Percentiles rank a stretch among this genome's conserved stretches.
These are phyloP conservation scores for Xylariaceae sp. DNA, from an alignment of 2,329 filamentous ascomycete species.

Conservation along the genomic window DNA sequence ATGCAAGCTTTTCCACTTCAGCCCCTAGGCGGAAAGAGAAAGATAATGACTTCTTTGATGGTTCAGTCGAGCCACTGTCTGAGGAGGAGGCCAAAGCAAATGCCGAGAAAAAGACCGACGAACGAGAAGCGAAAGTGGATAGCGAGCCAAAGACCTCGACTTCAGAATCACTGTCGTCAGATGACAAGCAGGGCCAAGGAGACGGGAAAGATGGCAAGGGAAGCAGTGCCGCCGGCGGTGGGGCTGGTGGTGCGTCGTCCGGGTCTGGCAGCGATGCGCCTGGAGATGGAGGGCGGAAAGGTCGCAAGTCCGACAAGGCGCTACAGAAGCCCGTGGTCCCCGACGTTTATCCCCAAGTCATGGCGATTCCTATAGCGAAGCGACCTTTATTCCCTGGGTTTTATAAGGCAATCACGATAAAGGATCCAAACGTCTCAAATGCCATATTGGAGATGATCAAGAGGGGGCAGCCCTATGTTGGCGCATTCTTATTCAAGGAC, in stretches of 20 bases:
- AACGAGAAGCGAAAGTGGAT: conserved; percentile 49
- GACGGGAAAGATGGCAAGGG: conserved; percentile 57
- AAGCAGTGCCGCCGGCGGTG: conserved; percentile 60
- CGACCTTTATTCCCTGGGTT: conserved; percentile 95
- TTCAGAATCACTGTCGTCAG: conserved; percentile 47
- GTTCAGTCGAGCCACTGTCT: conserved; percentile 51
- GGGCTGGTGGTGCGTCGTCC: conserved; percentile 55
- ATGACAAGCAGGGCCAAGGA: conserved; percentile 47
- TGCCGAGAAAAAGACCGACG: conserved; percentile 49
- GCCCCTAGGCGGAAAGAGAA: conserved; percentile 44
- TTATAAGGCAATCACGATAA: conserved; percentile 97
- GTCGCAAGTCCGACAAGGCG: conserved; percentile 74
- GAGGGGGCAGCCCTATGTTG: conserved; percentile 94
- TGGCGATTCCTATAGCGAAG: conserved; percentile 94
- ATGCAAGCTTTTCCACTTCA: conserved; percentile 43
- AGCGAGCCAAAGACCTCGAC: conserved; percentile 47
- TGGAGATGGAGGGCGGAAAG: conserved; percentile 69
- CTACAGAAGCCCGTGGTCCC: conserved; percentile 88
- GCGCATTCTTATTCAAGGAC: conserved; percentile 95
- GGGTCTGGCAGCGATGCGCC: conserved; percentile 59
- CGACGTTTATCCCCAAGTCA: conserved; percentile 95
- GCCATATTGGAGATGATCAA: conserved; percentile 97
- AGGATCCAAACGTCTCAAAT: conserved; percentile 85
- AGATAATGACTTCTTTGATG: conserved; percentile 54
- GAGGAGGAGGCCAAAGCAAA: conserved; percentile 58